A percentile compares a stretch with the other conserved stretches of the same genome.
phyloP scores from a whole-genome alignment of 2,329 filamentous ascomycete genomes.

The Pseudonectria foliicola region DNA sequence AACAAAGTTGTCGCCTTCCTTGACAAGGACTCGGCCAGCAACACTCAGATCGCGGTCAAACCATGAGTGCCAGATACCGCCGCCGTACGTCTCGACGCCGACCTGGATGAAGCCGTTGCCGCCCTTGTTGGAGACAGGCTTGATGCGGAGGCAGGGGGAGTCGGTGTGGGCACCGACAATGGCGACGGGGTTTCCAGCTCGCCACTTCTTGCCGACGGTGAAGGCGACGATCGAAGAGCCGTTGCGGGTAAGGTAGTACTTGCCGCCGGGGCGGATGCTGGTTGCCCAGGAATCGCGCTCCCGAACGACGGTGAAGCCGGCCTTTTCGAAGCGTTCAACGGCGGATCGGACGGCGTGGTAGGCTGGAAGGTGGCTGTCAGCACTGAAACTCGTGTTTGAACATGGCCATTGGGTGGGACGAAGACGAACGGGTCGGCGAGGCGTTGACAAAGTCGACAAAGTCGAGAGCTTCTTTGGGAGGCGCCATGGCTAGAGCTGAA shows the following conservation, averaged over 20 bases:
- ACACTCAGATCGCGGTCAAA: constrained; percentile 93
- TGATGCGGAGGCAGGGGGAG: constrained; percentile 84
- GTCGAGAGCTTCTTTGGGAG: constrained; percentile 59
- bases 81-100: constrained; percentile 93
- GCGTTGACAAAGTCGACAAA: constrained; percentile 92
- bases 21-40: constrained; percentile 80
- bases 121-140: constrained; percentile 87
- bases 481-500: constrained; percentile 39
- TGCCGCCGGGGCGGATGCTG: constrained; percentile 74
- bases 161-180: constrained; percentile 97
- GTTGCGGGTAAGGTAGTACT: constrained; percentile 95
- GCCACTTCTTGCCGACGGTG: constrained; percentile 84
- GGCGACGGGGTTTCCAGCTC: constrained; percentile 79
- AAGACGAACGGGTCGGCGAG: constrained; percentile 75
- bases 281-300: constrained; percentile 87
- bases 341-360: constrained; percentile 88
- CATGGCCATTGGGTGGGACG: background rate
- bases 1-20: constrained; percentile 62
- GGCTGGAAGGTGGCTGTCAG: constrained; percentile 46
- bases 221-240: constrained; percentile 89
- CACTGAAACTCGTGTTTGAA: background rate
- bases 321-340: constrained; percentile 66
- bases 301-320: constrained; percentile 81
- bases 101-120: constrained; percentile 86
- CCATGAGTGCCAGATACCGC: constrained; percentile 97